phyloP scores from a whole-genome alignment of 495 filamentous ascomycete species.

The Tetracladium setigerum region DNA sequence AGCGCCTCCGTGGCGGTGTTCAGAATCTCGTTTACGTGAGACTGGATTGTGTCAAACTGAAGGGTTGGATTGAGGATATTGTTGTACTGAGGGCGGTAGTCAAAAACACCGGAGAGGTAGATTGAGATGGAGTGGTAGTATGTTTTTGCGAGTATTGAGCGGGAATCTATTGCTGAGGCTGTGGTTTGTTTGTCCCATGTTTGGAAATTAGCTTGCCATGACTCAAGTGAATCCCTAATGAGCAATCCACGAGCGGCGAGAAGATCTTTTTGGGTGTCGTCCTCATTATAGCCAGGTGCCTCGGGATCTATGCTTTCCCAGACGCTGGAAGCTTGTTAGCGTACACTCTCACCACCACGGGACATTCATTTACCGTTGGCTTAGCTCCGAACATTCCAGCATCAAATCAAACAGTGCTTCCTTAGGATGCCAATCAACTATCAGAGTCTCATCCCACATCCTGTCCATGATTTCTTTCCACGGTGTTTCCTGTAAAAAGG shows the following conservation, averaged over 20 bases:
- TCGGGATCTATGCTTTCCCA: too few relatives aligned
- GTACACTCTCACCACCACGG: not conserved
- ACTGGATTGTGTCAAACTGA: not conserved
- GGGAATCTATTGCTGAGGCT: not conserved
- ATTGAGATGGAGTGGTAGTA: constrained; percentile 14
- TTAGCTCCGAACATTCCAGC: constrained; percentile 9
- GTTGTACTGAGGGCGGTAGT: constrained; percentile 6
- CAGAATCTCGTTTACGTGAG: constrained; percentile 7
- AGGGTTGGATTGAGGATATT: not conserved
- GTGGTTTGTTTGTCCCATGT: not conserved
- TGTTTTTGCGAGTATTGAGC: constrained; percentile 2
- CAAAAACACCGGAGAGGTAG: constrained; percentile 16
- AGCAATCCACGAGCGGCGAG: constrained; percentile 6
- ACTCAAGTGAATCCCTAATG: not conserved
- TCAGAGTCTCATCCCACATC: not conserved
- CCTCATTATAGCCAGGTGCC: not conserved
- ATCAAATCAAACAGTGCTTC: constrained; percentile 17
- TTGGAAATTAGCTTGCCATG: constrained; percentile 3
- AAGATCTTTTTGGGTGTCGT: not conserved
- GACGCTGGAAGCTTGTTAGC: not conserved
- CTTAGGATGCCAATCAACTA: constrained; percentile 12
- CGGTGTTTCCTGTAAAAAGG: constrained; percentile 4
- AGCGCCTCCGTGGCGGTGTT: not conserved
- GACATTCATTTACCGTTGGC: not conserved
- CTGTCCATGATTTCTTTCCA: constrained; percentile 7